Conservation (phyloP, 371 early-diverging fungal species). For the Rhizopus microsporus region DNA sequence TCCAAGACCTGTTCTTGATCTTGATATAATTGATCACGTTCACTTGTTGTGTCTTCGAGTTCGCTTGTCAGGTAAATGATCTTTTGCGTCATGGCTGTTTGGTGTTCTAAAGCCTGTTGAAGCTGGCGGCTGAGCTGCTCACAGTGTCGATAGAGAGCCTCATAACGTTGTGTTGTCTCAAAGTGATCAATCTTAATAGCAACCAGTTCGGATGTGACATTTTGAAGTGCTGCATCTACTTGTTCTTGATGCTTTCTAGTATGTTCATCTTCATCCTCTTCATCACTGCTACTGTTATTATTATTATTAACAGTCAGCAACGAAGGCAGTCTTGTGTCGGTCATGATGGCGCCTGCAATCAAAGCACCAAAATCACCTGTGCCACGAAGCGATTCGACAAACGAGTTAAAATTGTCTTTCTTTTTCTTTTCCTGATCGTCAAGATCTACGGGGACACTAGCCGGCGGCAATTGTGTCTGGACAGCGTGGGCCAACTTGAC, state of each 20-base stretch:
- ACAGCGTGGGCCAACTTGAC: constrained; percentile 28
- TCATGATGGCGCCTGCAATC: constrained; percentile 35
- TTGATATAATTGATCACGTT: constrained; percentile 36
- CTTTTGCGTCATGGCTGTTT: constrained; percentile 22
- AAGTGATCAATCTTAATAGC: constrained; percentile 39
- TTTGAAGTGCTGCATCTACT: constrained; percentile 20
- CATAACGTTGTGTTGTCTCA: constrained; percentile 46
- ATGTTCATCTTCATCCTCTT: constrained; percentile 16
- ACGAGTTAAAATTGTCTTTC: constrained; percentile 26
- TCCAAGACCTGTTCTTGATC: constrained; percentile 40
- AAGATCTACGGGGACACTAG: constrained; percentile 3
- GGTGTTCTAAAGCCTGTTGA: constrained; percentile 19
- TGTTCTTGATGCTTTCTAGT: neutral
- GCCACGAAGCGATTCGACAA: constrained; percentile 43
- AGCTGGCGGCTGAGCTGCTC: constrained; percentile 32
- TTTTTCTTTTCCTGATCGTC: constrained; percentile 7
- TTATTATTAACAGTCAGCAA: neutral
- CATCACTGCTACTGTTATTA: constrained; percentile 1
- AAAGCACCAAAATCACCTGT: constrained; percentile 50
- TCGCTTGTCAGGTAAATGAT: constrained; percentile 28
- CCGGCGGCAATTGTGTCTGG: constrained; percentile 3
- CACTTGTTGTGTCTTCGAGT: constrained; percentile 29
- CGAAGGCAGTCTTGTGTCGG: neutral
- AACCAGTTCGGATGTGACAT: constrained; percentile 42
- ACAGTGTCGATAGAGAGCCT: constrained; percentile 39